These are phyloP conservation scores for Climacium dendroides DNA, from an alignment of 225 moss, liverwort and hornwort genomes.

Conservation along the genomic window DNA sequence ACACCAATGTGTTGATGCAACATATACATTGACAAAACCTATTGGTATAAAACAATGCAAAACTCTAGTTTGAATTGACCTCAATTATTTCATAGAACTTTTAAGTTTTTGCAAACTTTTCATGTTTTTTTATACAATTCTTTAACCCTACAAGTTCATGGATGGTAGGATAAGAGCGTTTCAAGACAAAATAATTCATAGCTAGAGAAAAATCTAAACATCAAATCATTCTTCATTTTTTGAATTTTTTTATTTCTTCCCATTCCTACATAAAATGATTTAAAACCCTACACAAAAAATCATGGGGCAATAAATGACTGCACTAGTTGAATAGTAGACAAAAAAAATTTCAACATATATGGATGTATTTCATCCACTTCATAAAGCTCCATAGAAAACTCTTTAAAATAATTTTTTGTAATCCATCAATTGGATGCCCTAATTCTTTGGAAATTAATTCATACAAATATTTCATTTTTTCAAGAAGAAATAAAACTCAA, in stretches of 20 bases:
- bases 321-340: not conserved
- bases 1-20: not conserved
- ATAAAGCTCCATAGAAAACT: not conserved
- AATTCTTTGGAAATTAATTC: not conserved
- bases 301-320: not conserved
- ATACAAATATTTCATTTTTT: not conserved
- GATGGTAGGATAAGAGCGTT: not conserved
- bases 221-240: not conserved
- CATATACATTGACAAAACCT: not conserved
- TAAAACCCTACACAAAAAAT: not conserved
- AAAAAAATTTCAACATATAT: not conserved
- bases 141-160: not conserved
- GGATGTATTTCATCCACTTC: not conserved
- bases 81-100: not conserved
- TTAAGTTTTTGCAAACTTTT: not conserved
- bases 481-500: not conserved
- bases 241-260: rapidly evolving
- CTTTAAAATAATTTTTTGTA: not conserved
- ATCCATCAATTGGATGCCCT: rapidly evolving
- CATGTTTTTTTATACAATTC: rapidly evolving
- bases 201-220: not conserved
- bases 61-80: rapidly evolving
- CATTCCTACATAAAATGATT: not conserved
- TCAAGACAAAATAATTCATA: not conserved
- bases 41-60: not conserved